Evolutionary conservation across 179 eudicot genomes (phyloP), one percentile per base, ranked within the genome.

Genomic region (Beta corolliflora): DNA sequence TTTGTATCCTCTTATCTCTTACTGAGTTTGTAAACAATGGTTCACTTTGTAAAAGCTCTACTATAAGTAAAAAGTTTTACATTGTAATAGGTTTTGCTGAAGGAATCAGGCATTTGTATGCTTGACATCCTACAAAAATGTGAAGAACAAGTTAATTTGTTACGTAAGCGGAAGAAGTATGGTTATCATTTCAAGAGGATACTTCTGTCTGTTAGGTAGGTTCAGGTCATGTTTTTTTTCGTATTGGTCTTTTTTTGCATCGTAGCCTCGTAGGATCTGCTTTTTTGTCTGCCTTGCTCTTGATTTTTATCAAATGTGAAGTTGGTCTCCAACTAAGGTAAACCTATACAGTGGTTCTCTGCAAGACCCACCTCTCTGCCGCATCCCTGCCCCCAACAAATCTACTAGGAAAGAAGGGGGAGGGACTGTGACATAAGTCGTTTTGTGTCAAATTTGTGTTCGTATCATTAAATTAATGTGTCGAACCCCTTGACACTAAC

Each of bases 111-210:
- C 77, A 84, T 91, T 54, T 84, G 86, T 60, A 85, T 92, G 88
- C 81, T 50, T 73, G 92, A 90, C 65, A 80, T 93, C 69, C 88
- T 88, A 77, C 90, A 85, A 73, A 93, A 90, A 77, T 93, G 97
- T 81, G 86, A 93, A 85, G 93, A 89, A 9, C 88, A 85, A 69
- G 86, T 96, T 45, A 86, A 77, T 77, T 54, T 72, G 18, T 81
- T 87, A 61, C 87, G 87, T 77, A 94, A 86, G 91, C 92, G 91
- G 86, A 97, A 97, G 84, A 91, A 89, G 64, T 80, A 84, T 85
- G 93, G 94, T 13, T 82, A 79, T 69, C 80, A 85, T 71, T 95
- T 97, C 85, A 94, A 87, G 86, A 91, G 84, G 85, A 85, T 94
- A 70, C 84, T 68, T 83, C 73, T 94, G 78, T 90, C 94, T 54